Percentiles rank a stretch among this genome's conserved stretches.
These are phyloP conservation scores for Annulohypoxylon nitens DNA, from an alignment of 495 filamentous ascomycete genomes.

Conservation along the genomic window DNA sequence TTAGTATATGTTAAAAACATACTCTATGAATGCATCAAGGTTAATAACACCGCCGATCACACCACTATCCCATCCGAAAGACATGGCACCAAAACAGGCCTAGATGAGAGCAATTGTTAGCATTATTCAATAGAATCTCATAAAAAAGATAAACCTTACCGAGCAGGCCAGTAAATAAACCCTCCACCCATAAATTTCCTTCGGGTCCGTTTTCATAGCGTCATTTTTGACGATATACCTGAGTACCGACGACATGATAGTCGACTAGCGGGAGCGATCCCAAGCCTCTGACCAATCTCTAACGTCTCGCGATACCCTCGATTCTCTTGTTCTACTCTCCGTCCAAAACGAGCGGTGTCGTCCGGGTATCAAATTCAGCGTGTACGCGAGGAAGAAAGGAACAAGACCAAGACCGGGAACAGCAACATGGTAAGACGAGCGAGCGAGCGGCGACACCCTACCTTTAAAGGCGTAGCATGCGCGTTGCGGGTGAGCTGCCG, in stretches of 20 bases:
- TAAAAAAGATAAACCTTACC: slow-evolving; percentile 54
- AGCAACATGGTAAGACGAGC: slow-evolving; percentile 23
- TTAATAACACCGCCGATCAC: slow-evolving; percentile 76
- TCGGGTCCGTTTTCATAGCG: slow-evolving; percentile 78
- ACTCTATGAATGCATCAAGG: slow-evolving; percentile 56
- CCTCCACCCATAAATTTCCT: slow-evolving; percentile 84
- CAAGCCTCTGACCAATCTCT: slow-evolving; percentile 16
- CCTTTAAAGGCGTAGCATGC: slow-evolving; percentile 37
- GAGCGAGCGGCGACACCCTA: slow-evolving; percentile 35
- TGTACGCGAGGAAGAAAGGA: slow-evolving; percentile 32
- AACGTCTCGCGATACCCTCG: slow-evolving; percentile 12
- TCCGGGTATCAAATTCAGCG: slow-evolving; percentile 13
- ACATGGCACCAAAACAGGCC: slow-evolving; percentile 83
- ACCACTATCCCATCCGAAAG: slow-evolving; percentile 75
- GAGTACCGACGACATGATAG: slow-evolving; percentile 59
- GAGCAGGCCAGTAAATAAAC: slow-evolving; percentile 77
- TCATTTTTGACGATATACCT: slow-evolving; percentile 81
- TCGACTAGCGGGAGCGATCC: slow-evolving; percentile 33
- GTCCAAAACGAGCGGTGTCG: slow-evolving; percentile 20
- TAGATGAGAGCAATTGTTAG: slow-evolving; percentile 44
- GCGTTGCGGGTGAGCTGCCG: slow-evolving; percentile 35
- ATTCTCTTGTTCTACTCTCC: slow-evolving; percentile 4
- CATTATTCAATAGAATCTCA: background rate
- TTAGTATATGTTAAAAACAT: slow-evolving; percentile 13
- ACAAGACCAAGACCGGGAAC: slow-evolving; percentile 9